phyloP scores from a whole-genome alignment of 2,329 filamentous ascomycete genomes.

The Aspergillus quadricinctus region DNA sequence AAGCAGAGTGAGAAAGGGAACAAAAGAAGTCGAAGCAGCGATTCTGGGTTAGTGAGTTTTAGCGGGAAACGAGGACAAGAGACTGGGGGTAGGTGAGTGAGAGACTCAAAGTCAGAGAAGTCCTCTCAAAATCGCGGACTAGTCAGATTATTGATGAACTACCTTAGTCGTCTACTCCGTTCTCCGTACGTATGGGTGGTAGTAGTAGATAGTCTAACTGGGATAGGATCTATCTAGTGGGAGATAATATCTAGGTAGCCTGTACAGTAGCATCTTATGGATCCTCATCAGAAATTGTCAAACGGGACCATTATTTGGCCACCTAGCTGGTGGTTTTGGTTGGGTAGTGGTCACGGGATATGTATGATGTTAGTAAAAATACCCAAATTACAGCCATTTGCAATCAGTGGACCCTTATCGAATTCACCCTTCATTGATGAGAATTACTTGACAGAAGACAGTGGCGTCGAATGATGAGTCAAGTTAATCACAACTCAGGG shows the following conservation, averaged over 20 bases:
- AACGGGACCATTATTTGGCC: neutral
- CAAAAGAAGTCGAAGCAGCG: neutral
- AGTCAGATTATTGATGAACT: neutral
- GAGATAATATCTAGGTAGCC: neutral
- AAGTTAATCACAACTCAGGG: neutral
- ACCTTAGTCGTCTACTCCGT: neutral
- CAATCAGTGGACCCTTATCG: neutral
- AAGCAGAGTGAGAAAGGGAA: neutral
- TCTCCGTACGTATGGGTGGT: neutral
- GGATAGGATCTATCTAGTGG: neutral
- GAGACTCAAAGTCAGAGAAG: neutral
- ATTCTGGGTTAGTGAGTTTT: slow-evolving; percentile 10
- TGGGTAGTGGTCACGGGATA: neutral
- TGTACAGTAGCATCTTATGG: neutral
- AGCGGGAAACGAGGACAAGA: neutral
- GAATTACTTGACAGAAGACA: neutral
- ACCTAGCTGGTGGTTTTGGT: neutral
- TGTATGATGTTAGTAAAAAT: neutral
- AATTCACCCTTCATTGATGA: neutral
- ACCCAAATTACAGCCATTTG: neutral
- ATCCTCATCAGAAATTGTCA: neutral
- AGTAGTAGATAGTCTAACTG: neutral
- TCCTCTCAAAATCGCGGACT: neutral
- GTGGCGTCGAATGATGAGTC: neutral
- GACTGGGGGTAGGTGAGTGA: neutral